phyloP scores from a whole-genome alignment of 805 yeast species.

The Allodekkera sacchari region DNA sequence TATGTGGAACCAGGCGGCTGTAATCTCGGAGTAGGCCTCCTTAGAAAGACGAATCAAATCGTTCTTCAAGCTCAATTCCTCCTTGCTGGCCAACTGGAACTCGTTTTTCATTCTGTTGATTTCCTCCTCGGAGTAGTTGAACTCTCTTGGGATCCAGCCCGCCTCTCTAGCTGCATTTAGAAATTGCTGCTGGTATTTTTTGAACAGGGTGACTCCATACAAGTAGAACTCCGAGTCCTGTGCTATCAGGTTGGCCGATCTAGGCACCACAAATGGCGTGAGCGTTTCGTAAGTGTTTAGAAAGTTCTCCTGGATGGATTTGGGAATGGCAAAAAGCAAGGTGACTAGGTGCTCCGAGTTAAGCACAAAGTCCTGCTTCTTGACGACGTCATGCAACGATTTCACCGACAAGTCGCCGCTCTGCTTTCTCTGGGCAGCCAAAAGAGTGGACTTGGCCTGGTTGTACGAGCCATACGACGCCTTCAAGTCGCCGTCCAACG shows the following conservation, averaged over 20 bases:
- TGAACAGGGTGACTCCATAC: slow-evolving; percentile 77
- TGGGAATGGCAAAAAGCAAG: slow-evolving; percentile 84
- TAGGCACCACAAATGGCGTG: slow-evolving; percentile 80
- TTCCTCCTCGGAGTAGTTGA: slow-evolving; percentile 71
- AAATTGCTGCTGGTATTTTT: slow-evolving; percentile 68
- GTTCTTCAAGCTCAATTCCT: slow-evolving; percentile 63
- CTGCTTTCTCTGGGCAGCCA: slow-evolving; percentile 86
- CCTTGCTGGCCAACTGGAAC: slow-evolving; percentile 63
- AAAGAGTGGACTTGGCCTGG: slow-evolving; percentile 72
- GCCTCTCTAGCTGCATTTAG: slow-evolving; percentile 66
- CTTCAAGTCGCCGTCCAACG: slow-evolving; percentile 80
- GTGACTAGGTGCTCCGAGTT: slow-evolving; percentile 83
- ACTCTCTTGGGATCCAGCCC: slow-evolving; percentile 90
- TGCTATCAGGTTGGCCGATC: slow-evolving; percentile 66
- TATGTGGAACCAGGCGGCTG: slow-evolving; percentile 83
- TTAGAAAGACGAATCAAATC: slow-evolving; percentile 78
- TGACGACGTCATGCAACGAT: slow-evolving; percentile 83
- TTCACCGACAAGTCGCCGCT: slow-evolving; percentile 90
- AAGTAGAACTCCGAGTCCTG: slow-evolving; percentile 68
- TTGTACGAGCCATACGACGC: slow-evolving; percentile 67
- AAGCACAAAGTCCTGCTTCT: slow-evolving; percentile 73
- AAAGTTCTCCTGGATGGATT: slow-evolving; percentile 50
- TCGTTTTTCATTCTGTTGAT: slow-evolving; percentile 71
- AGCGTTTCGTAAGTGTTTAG: slow-evolving; percentile 66
- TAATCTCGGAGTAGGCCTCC: slow-evolving; percentile 84